phyloP scores from a whole-genome alignment of 2,329 filamentous ascomycete species.

The Ascochyta viciae-villosae region DNA sequence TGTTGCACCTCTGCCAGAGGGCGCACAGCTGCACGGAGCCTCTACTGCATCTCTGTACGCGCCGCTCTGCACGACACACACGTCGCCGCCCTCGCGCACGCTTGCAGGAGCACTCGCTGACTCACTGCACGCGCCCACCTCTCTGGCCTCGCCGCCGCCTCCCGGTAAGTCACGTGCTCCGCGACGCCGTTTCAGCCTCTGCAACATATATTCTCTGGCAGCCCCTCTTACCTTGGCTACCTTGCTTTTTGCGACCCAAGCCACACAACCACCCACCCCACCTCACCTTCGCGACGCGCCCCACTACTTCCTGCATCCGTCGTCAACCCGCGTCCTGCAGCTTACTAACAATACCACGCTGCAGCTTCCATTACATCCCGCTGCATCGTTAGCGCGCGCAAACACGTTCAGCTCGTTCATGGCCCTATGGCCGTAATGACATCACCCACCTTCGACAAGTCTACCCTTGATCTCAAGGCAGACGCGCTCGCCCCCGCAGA shows the following conservation, averaged over 20 bases:
- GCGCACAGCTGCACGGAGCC: constrained; percentile 31
- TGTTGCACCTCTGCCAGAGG: constrained; percentile 22
- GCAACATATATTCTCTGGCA: constrained; percentile 29
- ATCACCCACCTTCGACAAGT: constrained; percentile 46
- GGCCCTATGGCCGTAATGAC: constrained; percentile 52
- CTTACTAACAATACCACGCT: constrained; percentile 26
- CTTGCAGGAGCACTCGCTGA: constrained; percentile 24
- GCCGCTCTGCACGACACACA: constrained; percentile 31
- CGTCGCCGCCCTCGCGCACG: constrained; percentile 34
- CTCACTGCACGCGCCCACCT: constrained; percentile 32
- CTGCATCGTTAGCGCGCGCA: constrained; percentile 29
- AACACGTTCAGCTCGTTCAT: constrained; percentile 37
- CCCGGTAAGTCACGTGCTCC: constrained; percentile 45
- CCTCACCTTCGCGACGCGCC: constrained; percentile 18
- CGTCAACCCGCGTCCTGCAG: constrained; percentile 26
- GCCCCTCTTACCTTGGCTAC: constrained; percentile 28
- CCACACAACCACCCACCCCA: constrained; percentile 23
- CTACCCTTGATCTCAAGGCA: constrained; percentile 59
- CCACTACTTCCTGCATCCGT: constrained; percentile 8
- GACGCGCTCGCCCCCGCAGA: constrained; percentile 55
- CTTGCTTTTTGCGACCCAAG: constrained; percentile 24
- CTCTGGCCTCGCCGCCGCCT: constrained; percentile 37
- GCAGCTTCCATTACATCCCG: constrained; percentile 16
- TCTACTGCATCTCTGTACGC: constrained; percentile 24
- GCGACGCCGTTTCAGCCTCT: constrained; percentile 36